Evolutionary conservation across 306 rosid species (phyloP), one percentile per base, ranked within the genome.

Genomic region (Carpinus fangiana): DNA sequence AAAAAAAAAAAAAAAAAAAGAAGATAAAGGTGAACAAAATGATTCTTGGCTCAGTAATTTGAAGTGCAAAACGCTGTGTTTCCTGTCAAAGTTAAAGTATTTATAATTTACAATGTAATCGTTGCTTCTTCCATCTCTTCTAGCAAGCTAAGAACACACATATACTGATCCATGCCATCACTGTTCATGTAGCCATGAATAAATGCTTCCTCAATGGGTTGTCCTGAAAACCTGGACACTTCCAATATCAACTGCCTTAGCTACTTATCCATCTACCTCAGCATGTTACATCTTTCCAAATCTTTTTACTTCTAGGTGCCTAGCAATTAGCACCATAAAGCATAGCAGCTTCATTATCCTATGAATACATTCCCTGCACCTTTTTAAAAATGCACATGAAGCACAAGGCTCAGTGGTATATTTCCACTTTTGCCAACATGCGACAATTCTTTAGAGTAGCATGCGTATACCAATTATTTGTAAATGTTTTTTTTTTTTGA

Each of bases 401-500:
- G 31, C 67, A 46, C 31, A 14, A 61, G 28, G 59, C 80, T 16
- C 51, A 43, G 59, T 41, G 7, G 18, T 36, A 50, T 36, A 52
- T 67, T 38, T 60, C 54, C 45, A 41, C 57, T 38, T 12, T 70
- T 46, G 81, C 61, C 73, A 73, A 51, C 66, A 61, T 47, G 76
- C 74, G 74, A 46, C 53, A 72, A 66, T 26, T 60, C 74, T 61
- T 28, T 18, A 5, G 18, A 51, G 74, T 57, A 60, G 75, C 70
- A 70, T 73, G 76, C 73, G 62, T 61, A 62, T 76, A 59, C 48
- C 72, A 56, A 74, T 45, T 72, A 72, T 46, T 48, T 54, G 23
- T 68, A 41, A 66, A 77, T 68, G 52, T 45, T 75, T 80, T 23
- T 23, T 23, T 0, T 23, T 23, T 23, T 23, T 23, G 0, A 23